Percentiles rank a stretch among this genome's conserved stretches.
These are phyloP conservation scores for Eutypella sp. DNA, from an alignment of 2,329 filamentous ascomycete species.

Conservation along the genomic window DNA sequence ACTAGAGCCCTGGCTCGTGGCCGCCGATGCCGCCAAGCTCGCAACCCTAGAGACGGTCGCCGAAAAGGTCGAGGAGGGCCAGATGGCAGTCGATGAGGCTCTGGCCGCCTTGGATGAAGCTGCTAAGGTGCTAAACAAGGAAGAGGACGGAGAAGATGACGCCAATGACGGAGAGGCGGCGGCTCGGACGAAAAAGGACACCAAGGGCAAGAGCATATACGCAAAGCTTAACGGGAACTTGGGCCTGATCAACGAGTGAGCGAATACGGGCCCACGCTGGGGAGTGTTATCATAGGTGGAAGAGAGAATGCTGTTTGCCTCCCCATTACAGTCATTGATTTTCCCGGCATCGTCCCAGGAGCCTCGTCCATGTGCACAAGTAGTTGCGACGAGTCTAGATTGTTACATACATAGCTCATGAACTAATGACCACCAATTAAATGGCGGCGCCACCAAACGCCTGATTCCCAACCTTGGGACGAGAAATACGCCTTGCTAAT, in stretches of 20 bases:
- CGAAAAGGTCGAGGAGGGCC: constrained; percentile 55
- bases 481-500: neutral
- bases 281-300: neutral
- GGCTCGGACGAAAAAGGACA: neutral
- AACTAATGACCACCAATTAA: constrained; percentile 9
- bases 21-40: constrained; percentile 56
- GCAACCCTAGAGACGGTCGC: constrained; percentile 52
- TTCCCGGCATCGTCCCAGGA: neutral
- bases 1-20: constrained; percentile 54
- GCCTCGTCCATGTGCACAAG: neutral
- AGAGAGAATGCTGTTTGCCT: neutral
- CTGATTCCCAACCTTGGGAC: constrained; percentile 4
- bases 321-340: too few relatives aligned
- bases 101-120: constrained; percentile 46
- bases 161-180: constrained; percentile 35
- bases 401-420: neutral
- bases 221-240: constrained; percentile 48
- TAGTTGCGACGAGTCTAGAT: constrained; percentile 2
- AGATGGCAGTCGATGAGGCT: constrained; percentile 49
- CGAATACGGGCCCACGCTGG: too few relatives aligned
- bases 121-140: constrained; percentile 37
- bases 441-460: constrained; percentile 12
- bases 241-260: constrained; percentile 39
- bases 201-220: constrained; percentile 37
- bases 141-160: constrained; percentile 20